Evolutionary conservation across 495 filamentous ascomycete species (phyloP).

Genomic region (Schizothecium vesticola): DNA sequence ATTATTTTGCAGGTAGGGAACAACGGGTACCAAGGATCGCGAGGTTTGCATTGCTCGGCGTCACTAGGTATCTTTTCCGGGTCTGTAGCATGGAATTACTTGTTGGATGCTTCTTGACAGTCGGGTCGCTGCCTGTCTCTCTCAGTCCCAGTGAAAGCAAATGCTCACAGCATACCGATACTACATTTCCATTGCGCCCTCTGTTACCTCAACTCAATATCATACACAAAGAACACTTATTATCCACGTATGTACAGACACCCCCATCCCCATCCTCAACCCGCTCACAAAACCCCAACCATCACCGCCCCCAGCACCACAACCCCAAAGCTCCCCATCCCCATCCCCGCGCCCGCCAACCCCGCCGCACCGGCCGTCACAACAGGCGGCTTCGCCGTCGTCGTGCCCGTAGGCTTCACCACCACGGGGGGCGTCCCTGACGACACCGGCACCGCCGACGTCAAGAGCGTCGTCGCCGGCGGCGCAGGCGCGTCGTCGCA

Average conservation of each 20-base stretch:
- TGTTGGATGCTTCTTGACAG: neutral
- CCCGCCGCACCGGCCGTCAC: slow-evolving; percentile 4
- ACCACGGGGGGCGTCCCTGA: neutral
- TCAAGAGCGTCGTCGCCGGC: neutral
- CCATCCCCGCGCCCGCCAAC: neutral
- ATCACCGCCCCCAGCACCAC: neutral
- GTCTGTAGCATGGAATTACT: neutral
- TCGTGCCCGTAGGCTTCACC: neutral
- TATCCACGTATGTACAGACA: neutral
- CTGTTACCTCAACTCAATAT: neutral
- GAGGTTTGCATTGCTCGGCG: slow-evolving; percentile 14
- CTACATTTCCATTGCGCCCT: neutral
- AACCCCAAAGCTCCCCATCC: neutral
- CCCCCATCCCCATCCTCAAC: no score
- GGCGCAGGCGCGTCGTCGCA: neutral
- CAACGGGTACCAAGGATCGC: neutral
- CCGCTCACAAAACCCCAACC: neutral
- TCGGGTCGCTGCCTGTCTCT: neutral
- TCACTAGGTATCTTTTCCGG: neutral
- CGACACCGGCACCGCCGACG: neutral
- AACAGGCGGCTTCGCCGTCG: neutral
- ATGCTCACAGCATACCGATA: neutral
- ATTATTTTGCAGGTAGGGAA: neutral
- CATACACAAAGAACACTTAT: neutral
- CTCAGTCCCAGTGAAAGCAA: neutral